These are phyloP conservation scores for Calophaca sinica DNA, from an alignment of 306 rosid genomes.

Conservation along the genomic window DNA sequence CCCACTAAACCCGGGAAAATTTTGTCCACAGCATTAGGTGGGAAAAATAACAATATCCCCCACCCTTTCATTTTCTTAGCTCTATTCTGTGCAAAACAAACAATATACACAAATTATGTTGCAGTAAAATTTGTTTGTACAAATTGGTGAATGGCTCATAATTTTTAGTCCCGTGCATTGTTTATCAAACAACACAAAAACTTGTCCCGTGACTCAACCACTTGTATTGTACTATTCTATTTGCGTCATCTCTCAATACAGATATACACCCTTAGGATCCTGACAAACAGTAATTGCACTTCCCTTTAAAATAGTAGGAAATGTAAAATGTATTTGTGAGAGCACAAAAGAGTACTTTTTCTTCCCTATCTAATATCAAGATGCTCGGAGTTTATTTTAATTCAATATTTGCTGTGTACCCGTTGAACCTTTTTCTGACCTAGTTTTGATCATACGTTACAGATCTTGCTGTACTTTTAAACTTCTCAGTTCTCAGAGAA, in stretches of 20 bases:
- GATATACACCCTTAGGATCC: background rate
- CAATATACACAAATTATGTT: too few species aligned
- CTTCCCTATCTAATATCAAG: background rate
- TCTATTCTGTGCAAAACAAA: too few species aligned
- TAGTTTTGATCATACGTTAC: background rate
- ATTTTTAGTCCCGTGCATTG: too few species aligned
- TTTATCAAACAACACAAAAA: background rate
- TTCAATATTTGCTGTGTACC: background rate
- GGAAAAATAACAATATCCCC: too few species aligned
- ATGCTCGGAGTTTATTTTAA: background rate
- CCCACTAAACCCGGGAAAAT: too few species aligned
- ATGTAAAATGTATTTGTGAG: background rate
- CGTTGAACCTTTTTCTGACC: constrained; percentile 3
- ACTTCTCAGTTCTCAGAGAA: constrained; percentile 18
- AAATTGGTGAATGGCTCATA: too few species aligned
- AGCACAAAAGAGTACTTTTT: background rate
- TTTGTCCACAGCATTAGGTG: too few species aligned
- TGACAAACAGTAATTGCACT: background rate
- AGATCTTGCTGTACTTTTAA: constrained; percentile 15
- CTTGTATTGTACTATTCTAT: background rate
- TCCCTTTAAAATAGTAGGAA: background rate
- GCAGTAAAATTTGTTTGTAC: too few species aligned
- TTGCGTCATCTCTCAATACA: background rate
- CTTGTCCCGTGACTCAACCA: background rate
- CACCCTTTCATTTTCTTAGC: too few species aligned